phyloP scores from a whole-genome alignment of 1,284 basidiomycete species.

The Ganoderma lingzhi region DNA sequence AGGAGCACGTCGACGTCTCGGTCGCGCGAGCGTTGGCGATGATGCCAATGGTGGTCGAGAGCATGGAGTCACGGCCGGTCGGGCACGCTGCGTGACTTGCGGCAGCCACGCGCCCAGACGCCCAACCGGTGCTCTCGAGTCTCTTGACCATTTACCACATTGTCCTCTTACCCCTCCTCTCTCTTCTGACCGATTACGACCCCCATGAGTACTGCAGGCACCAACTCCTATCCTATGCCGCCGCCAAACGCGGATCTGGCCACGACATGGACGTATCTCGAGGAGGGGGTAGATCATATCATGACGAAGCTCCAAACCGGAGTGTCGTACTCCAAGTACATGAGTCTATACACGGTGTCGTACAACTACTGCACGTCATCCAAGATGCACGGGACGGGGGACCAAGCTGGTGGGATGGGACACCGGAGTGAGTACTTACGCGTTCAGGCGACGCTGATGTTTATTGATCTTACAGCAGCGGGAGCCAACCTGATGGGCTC shows the following conservation, averaged over 20 bases:
- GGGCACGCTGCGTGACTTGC: constrained; percentile 20
- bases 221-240: constrained; percentile 56
- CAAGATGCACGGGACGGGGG: constrained; percentile 77
- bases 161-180: constrained; percentile 14
- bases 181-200: constrained; percentile 12
- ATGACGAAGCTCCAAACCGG: constrained; percentile 91
- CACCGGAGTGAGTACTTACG: constrained; percentile 64
- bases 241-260: constrained; percentile 74
- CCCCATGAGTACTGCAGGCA: constrained; percentile 36
- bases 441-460: constrained; percentile 21
- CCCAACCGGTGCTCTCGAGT: constrained; percentile 31
- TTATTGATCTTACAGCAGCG: constrained; percentile 53
- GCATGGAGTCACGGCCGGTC: neutral
- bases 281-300: constrained; percentile 92
- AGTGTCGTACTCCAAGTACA: constrained; percentile 93
- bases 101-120: constrained; percentile 28
- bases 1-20: neutral
- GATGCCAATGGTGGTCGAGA: constrained; percentile 14
- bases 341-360: constrained; percentile 91
- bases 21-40: constrained; percentile 15
- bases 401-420: constrained; percentile 52
- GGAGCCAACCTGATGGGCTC: constrained; percentile 96
- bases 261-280: constrained; percentile 91
- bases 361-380: constrained; percentile 97
- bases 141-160: constrained; percentile 33